Percentiles rank a stretch among this genome's conserved stretches.
Conservation (phyloP, 1,284 basidiomycete species). For the Naganishia cerealis region DNA sequence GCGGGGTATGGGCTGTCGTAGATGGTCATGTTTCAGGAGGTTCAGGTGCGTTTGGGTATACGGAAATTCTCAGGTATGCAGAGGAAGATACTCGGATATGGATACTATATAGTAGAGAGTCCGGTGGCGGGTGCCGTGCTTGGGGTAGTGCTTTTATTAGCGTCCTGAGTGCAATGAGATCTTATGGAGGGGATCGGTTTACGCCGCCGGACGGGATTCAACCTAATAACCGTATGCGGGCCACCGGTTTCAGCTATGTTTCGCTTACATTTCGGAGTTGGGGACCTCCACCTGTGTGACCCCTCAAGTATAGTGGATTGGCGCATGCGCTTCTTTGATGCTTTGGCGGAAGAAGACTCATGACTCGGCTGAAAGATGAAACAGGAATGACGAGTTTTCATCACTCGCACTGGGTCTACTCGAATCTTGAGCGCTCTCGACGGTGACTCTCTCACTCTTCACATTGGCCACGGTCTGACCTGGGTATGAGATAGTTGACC, state of each 20-base stretch:
- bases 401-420: background rate
- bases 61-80: background rate
- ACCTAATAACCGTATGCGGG: background rate
- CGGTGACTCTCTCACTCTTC: background rate
- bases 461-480: background rate
- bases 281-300: too few species aligned
- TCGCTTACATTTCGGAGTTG: background rate
- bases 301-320: too few species aligned
- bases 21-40: conserved; percentile 21
- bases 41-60: background rate
- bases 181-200: too few species aligned
- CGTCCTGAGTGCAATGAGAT: too few species aligned
- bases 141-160: too few species aligned
- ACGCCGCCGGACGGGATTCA: too few species aligned
- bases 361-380: background rate
- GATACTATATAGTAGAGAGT: too few species aligned
- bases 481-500: background rate
- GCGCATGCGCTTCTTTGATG: too few species aligned
- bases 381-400: conserved; percentile 5
- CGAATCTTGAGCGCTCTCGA: background rate
- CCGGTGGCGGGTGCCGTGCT: too few species aligned
- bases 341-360: background rate
- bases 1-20: conserved; percentile 21
- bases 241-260: background rate
- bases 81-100: background rate